phyloP scores from a whole-genome alignment of 2,329 filamentous ascomycete genomes.

The Aspergillus unguis region DNA sequence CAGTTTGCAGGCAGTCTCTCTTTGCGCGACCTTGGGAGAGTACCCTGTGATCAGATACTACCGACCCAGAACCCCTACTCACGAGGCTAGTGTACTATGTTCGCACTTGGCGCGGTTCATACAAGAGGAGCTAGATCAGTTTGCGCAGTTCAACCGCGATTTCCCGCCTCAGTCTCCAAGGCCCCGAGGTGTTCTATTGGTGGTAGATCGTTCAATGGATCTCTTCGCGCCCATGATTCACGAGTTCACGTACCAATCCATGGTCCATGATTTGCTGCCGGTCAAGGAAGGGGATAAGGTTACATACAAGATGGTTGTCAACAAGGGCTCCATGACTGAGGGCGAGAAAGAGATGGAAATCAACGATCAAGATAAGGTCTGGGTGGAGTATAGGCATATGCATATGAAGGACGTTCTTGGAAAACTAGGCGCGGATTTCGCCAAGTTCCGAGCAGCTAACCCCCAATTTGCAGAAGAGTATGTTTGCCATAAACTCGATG shows the following conservation, averaged over 20 bases:
- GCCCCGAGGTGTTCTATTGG: slow-evolving; percentile 76
- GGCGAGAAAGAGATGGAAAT: slow-evolving; percentile 91
- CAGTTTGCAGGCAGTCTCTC: slow-evolving; percentile 65
- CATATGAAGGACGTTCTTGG: slow-evolving; percentile 99
- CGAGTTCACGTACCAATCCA: slow-evolving; percentile 97
- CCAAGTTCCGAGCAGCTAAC: slow-evolving; percentile 85
- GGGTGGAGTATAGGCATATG: slow-evolving; percentile 88
- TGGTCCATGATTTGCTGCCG: slow-evolving; percentile 89
- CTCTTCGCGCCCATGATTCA: slow-evolving; percentile 82
- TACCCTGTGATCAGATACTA: slow-evolving; percentile 93
- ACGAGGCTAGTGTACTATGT: slow-evolving; percentile 85
- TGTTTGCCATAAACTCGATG: slow-evolving; percentile 13
- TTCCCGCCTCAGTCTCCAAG: slow-evolving; percentile 73
- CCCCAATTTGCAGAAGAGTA: slow-evolving; percentile 79
- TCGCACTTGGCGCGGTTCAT: slow-evolving; percentile 86
- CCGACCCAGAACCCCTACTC: slow-evolving; percentile 66
- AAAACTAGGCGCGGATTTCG: slow-evolving; percentile 87
- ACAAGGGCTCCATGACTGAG: slow-evolving; percentile 66
- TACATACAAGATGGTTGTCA: slow-evolving; percentile 75
- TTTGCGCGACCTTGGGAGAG: slow-evolving; percentile 90
- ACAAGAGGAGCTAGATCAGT: slow-evolving; percentile 85
- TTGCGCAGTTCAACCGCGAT: slow-evolving; percentile 76
- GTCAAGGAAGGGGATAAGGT: slow-evolving; percentile 87
- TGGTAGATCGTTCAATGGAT: slow-evolving; percentile 93
- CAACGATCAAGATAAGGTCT: slow-evolving; percentile 84